Conservation (phyloP, 192 early-diverging fungal genomes). For the Ambispora gerdemannii region DNA sequence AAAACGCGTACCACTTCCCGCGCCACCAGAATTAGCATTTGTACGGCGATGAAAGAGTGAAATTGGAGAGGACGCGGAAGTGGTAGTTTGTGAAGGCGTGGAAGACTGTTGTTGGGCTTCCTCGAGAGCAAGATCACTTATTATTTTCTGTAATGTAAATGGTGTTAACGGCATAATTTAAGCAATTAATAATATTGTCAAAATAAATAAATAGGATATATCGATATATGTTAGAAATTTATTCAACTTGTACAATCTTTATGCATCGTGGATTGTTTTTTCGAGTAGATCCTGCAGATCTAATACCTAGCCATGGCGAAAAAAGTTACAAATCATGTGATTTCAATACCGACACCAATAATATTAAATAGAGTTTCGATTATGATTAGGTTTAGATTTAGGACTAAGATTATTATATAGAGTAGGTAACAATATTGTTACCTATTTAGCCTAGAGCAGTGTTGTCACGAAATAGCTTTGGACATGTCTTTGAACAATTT, state of each 20-base stretch:
- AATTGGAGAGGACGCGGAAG: constrained; percentile 22
- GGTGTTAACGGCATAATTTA: constrained; percentile 36
- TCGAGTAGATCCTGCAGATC: too few species aligned
- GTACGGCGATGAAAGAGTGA: constrained; percentile 17
- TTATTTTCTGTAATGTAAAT: constrained; percentile 51
- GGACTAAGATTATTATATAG: too few species aligned
- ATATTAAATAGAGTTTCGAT: too few species aligned
- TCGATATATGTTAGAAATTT: not conserved
- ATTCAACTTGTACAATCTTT: not conserved
- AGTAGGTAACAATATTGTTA: too few species aligned
- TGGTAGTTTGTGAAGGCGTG: constrained; percentile 30
- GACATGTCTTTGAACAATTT: too few species aligned
- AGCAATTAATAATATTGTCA: not conserved
- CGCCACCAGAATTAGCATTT: constrained; percentile 8
- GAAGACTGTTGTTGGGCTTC: constrained; percentile 35
- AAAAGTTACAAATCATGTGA: too few species aligned
- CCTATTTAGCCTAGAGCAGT: too few species aligned
- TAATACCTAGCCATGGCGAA: too few species aligned
- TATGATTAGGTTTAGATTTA: too few species aligned
- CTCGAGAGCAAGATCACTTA: constrained; percentile 40
- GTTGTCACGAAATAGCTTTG: too few species aligned
- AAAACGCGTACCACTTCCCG: constrained; percentile 28
- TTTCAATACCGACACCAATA: too few species aligned
- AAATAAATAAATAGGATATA: not conserved
- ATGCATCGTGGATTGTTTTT: not conserved